Percentiles rank a stretch among this genome's conserved stretches.
phyloP scores from a whole-genome alignment of 768 basidiomycete species.

The Inosperma sp. region DNA sequence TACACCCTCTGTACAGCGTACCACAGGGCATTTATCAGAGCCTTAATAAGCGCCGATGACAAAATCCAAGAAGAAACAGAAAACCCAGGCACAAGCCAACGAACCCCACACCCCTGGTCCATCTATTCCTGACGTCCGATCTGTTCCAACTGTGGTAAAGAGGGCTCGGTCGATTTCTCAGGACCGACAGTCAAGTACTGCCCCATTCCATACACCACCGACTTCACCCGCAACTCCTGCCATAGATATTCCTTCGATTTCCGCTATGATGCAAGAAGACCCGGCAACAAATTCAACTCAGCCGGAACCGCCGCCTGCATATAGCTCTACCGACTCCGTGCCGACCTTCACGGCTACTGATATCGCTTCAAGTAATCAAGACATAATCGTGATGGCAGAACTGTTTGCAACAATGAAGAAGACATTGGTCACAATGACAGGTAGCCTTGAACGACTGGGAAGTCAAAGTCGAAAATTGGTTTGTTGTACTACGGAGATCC shows the following conservation, averaged over 20 bases:
- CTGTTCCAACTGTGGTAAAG: background rate
- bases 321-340: background rate
- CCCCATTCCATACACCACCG: slow-evolving; percentile 19
- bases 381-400: slow-evolving; percentile 41
- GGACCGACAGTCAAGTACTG: slow-evolving; percentile 14
- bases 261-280: background rate
- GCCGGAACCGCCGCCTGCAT: background rate
- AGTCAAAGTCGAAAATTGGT: slow-evolving; percentile 44
- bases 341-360: slow-evolving; percentile 16
- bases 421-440: slow-evolving; percentile 36
- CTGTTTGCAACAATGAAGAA: slow-evolving; percentile 43
- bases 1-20: too few relatives aligned
- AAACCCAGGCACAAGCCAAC: background rate
- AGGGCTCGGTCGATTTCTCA: slow-evolving; percentile 6
- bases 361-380: slow-evolving; percentile 27
- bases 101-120: background rate
- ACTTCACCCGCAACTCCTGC: slow-evolving; percentile 17
- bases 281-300: background rate
- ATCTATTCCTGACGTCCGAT: background rate
- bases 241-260: slow-evolving; percentile 8
- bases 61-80: background rate
- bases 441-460: slow-evolving; percentile 43
- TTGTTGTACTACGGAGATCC: slow-evolving; percentile 40
- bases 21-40: too few relatives aligned
- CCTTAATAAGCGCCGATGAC: too few relatives aligned